Evolutionary conservation across 345 rosid species (phyloP), one percentile per base, ranked within the genome.

Genomic region (Moringa oleifera): DNA sequence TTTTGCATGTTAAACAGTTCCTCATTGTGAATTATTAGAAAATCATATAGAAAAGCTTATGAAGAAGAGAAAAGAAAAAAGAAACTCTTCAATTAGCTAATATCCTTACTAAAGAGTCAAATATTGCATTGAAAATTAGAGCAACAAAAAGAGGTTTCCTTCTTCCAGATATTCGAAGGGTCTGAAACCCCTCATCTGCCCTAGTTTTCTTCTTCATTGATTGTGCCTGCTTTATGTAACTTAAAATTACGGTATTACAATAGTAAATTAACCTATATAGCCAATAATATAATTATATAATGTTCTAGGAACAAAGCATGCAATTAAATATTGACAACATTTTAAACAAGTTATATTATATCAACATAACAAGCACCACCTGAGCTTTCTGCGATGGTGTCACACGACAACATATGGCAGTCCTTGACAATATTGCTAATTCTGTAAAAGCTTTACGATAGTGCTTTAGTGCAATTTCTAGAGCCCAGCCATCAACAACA

Each of bases 351-450:
- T 21, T 57, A 24, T 57, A 28, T 11, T n/a, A n/a, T n/a, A n/a
- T n/a, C n/a, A 61, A 53, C 31, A 41, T 18, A 61, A 63, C 25
- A 67, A 46, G 58, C 54, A 55, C 6, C 55, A 94, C 99, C 99
- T 94, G 99, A 37, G 97, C 99, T 68, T 94, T 94, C 58, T 94
- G 99, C 18, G 99, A 90, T 62, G 97, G 99, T 61, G 97, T 91
- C 73, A 91, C 96, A 20, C 95, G 97, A 59, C 99, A 90, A 78
- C 99, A 94, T 67, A 91, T 88, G 53, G 99, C 99, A 72, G 99
- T 94, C 83, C 96, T 88, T 47, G 95, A 86, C 70, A 88, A 77
- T 77, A 88, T 85, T 70, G 97, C 97, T 74, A 94, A 74, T 71
- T 94, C 99, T 59, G 91, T 88, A 73, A 94, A 90, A 67, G 92